These are phyloP conservation scores for Benincasa hispida DNA, from an alignment of 306 rosid genomes.

Conservation along the genomic window DNA sequence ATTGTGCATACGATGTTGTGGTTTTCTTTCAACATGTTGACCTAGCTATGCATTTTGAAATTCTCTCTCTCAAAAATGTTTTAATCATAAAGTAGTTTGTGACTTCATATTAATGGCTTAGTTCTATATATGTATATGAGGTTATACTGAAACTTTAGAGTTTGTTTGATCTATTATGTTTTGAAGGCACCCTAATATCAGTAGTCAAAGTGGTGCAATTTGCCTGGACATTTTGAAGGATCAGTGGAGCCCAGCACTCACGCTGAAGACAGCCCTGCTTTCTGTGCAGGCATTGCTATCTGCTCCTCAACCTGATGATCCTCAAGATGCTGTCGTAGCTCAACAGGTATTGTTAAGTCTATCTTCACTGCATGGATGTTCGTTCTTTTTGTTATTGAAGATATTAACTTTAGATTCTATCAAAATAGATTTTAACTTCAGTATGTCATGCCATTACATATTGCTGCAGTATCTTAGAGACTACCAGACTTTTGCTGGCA, in stretches of 20 bases:
- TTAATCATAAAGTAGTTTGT: background rate
- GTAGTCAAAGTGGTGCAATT: constrained; percentile 99
- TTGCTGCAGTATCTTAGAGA: constrained; percentile 75
- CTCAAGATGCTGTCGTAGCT: constrained; percentile 99
- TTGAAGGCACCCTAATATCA: constrained; percentile 98
- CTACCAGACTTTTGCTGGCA: constrained; percentile 71
- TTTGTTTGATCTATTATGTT: constrained; percentile 9
- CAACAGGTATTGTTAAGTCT: constrained; percentile 48
- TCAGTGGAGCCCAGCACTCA: constrained; percentile 99
- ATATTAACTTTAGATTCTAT: background rate
- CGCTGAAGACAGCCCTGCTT: constrained; percentile 95
- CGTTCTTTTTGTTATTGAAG: background rate
- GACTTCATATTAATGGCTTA: background rate
- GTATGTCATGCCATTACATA: background rate
- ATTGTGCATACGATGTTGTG: background rate
- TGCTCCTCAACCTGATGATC: constrained; percentile 97
- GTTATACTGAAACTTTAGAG: background rate
- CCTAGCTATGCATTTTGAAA: background rate
- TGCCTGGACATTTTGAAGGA: constrained; percentile 94
- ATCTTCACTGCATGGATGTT: background rate
- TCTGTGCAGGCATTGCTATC: constrained; percentile 96
- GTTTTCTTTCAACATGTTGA: background rate
- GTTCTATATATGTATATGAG: background rate
- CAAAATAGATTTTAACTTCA: background rate
- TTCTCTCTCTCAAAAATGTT: background rate